Conservation (phyloP, 441 rosid species). For the Melastoma candidum region DNA sequence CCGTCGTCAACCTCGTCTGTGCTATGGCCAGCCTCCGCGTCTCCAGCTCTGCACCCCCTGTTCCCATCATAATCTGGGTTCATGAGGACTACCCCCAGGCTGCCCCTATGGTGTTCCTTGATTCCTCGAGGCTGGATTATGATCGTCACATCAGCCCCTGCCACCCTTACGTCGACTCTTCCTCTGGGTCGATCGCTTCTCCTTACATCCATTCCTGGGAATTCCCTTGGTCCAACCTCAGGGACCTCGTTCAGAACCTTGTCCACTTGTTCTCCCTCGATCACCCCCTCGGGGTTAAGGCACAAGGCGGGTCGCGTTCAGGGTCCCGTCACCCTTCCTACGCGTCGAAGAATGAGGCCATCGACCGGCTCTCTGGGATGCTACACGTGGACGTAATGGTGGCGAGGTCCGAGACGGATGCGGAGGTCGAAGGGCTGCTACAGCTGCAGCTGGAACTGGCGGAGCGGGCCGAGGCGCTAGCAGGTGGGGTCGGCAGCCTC, state of each 20-base stretch:
- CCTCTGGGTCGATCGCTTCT: slow-evolving; percentile 27
- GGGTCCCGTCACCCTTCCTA: slow-evolving; percentile 12
- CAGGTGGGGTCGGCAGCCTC: slow-evolving; percentile 18
- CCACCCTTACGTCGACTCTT: slow-evolving; percentile 41
- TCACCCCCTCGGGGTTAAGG: slow-evolving; percentile 28
- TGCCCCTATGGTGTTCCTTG: slow-evolving; percentile 39
- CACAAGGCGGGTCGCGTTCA: slow-evolving; percentile 4
- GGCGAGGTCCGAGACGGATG: slow-evolving; percentile 17
- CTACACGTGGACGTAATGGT: slow-evolving; percentile 33
- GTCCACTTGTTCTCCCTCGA: slow-evolving; percentile 30
- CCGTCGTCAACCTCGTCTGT: too few relatives aligned
- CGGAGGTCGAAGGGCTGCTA: slow-evolving; percentile 30
- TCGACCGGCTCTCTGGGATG: slow-evolving; percentile 42
- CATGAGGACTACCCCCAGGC: slow-evolving; percentile 44
- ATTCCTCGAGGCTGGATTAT: slow-evolving; percentile 9
- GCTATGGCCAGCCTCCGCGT: slow-evolving; percentile 15
- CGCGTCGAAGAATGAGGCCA: slow-evolving; percentile 39
- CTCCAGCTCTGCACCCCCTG: slow-evolving; percentile 19
- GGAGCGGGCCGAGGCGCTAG: slow-evolving; percentile 9
- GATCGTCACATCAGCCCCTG: slow-evolving; percentile 16
- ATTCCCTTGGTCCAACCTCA: slow-evolving; percentile 32
- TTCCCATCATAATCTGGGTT: slow-evolving; percentile 25
- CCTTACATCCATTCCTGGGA: slow-evolving; percentile 41
- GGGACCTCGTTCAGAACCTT: slow-evolving; percentile 33
- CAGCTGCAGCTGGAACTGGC: slow-evolving; percentile 25